Base-by-base conservation (phyloP, 352 stramenopile genomes). In the Globisporangium nunn region DNA sequence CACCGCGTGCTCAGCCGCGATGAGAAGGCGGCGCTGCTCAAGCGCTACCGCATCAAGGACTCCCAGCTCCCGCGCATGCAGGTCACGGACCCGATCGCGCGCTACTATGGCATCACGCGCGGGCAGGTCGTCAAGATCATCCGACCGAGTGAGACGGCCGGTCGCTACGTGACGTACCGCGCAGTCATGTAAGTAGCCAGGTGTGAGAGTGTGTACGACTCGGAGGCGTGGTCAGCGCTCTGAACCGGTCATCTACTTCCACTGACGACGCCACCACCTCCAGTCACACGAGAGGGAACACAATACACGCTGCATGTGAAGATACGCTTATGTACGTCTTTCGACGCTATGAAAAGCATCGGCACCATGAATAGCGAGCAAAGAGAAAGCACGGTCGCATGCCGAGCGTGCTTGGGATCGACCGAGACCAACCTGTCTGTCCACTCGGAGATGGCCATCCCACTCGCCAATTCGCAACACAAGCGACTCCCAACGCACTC, bases 81-180 rank as follows among this genome's bases (percentile, higher is more conserved):
- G 72, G 82, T 95, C 6, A 98, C 95, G 54, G 98, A 99, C 85
- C 98, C 98, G 33, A 97, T 99, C 44, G 96, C 97, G 33, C 83
- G 97, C 51, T 99, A 99, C 82, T 94, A 93, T 58, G 84, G 84
- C 50, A 97, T 99, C 88, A 93, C 94, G 55, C 85, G 94, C 57
- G 96, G 96, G 31, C 84, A 99, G 64, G 97, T 99, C 44, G 97
- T 99, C 40, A 99, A 99, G 78, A 99, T 99, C 78, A 99, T 99
- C 72, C 87, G 98, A 63, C 96, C 96, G 15, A 98, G 85, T 67
- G 98, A 99, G 75, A 99, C 98, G 41, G 98, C 98, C 46, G 98
- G 98, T 15, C 89, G 97, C 28, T 99, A 99, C 77, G 96, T 99
- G 33, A 99, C 98, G 4, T 99, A 99, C 81, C 86, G 98, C 52